Percentiles rank a stretch among this genome's conserved stretches.
These are phyloP conservation scores for Stemphylium vesicarium DNA, from an alignment of 2,329 filamentous ascomycete species.

Conservation along the genomic window DNA sequence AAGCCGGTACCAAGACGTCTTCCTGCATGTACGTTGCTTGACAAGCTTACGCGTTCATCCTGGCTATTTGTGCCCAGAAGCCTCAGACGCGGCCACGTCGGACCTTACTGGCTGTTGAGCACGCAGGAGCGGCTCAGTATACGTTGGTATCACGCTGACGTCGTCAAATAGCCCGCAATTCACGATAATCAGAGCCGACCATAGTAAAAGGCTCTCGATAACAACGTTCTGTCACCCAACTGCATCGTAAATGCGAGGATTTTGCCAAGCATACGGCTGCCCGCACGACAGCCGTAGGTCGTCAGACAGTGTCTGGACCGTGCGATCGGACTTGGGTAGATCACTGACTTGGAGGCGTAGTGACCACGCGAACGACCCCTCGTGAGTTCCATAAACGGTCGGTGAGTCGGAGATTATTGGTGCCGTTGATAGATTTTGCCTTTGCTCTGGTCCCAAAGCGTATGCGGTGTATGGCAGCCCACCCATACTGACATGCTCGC, in stretches of 20 bases:
- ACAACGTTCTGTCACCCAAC: too few relatives aligned
- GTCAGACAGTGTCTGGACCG: slow-evolving; percentile 16
- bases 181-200: neutral
- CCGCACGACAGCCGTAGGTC: slow-evolving; percentile 24
- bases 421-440: slow-evolving; percentile 16
- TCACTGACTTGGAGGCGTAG: slow-evolving; percentile 1
- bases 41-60: slow-evolving; percentile 38
- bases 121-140: too few relatives aligned
- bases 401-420: slow-evolving; percentile 24
- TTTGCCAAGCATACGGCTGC: slow-evolving; percentile 23
- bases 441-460: neutral
- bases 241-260: too few relatives aligned
- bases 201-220: too few relatives aligned
- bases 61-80: slow-evolving; percentile 7
- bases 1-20: slow-evolving; percentile 20
- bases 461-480: neutral
- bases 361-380: slow-evolving; percentile 6
- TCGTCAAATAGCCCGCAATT: neutral
- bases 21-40: slow-evolving; percentile 31
- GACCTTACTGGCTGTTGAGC: neutral
- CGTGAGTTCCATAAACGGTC: slow-evolving; percentile 15
- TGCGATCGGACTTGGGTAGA: slow-evolving; percentile 25
- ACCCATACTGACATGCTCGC: neutral
- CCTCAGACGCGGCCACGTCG: slow-evolving; percentile 1
- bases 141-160: too few relatives aligned